Evolutionary conservation across 2,329 filamentous ascomycete genomes (phyloP), one percentile per base, ranked within the genome.

Genomic region (Sporothrix dimorphospora): DNA sequence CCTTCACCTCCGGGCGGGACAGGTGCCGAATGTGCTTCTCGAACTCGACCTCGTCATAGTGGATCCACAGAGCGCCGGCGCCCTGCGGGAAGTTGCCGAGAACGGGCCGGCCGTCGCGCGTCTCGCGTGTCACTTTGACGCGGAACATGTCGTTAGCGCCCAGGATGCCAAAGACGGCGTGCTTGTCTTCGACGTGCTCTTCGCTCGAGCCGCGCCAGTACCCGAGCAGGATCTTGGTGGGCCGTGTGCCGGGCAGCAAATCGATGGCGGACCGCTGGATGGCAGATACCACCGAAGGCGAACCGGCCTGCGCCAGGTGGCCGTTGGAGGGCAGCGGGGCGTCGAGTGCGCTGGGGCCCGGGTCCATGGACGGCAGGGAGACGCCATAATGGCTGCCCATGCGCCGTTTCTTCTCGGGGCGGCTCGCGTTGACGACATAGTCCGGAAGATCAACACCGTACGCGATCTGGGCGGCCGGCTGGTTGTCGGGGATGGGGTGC

Each of bases 81-180:
- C 88, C 88, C 1, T 79, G 79, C 0, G 89, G 89, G 71, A 89
- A 90, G 77, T 90, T 90, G 47, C 87, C 88, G 42, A 87, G 82
- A 0, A 89, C 81, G 40, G 83, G 84, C 0, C 87, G 85, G 2
- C 89, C 89, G 76, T 90, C 88, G 3, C 88, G 85, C 0, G 88
- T 90, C 76, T 89, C 84, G 6, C 86, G 82, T 0, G 88, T 84
- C 0, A 91, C 82, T 77, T 90, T 90, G 70, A 90, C 87, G 0
- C 89, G 82, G 77, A 91, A 90, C 85, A 89, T 90, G 74, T 90
- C 88, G 71, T 89, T 89, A 21, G 85, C 84, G 0, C 88, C 88
- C 0, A 91, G 79, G 12, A 91, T 89, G 3, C 89, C 89, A 70
- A 87, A 88, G 0, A 90, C 87, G 0, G 88, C 89, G 75, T 91